Conservation (phyloP, 129 eudicot genomes). For the Tagetes erecta region DNA sequence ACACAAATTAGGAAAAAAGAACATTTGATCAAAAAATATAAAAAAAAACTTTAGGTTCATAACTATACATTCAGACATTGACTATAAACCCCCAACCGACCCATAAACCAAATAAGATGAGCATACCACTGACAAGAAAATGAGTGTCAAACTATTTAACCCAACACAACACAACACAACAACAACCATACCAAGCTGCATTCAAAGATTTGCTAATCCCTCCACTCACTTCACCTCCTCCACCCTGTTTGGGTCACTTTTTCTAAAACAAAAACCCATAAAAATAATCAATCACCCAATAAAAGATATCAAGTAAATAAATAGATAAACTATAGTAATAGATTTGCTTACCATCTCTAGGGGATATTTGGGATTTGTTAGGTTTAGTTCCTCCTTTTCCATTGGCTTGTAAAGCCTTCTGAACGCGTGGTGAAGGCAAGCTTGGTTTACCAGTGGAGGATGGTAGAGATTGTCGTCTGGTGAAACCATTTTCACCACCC, state of each 20-base stretch:
- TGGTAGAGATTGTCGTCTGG: constrained; percentile 81
- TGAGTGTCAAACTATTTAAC: constrained; percentile 32
- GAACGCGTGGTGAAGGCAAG: constrained; percentile 74
- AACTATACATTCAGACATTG: constrained; percentile 40
- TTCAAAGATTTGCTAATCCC: constrained; percentile 21
- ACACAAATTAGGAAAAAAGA: constrained; percentile 11
- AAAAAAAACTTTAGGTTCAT: constrained; percentile 26
- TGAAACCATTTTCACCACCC: constrained; percentile 56
- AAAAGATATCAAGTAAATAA: not conserved
- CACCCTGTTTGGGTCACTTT: constrained; percentile 71
- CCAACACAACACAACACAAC: constrained; percentile 41
- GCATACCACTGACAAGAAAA: constrained; percentile 43
- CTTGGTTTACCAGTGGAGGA: constrained; percentile 62
- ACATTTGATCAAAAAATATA: constrained; percentile 22
- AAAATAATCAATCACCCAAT: constrained; percentile 13
- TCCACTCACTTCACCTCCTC: constrained; percentile 73
- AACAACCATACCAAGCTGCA: constrained; percentile 40
- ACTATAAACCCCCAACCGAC: constrained; percentile 18
- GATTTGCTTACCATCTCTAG: constrained; percentile 66
- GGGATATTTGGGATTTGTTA: constrained; percentile 50
- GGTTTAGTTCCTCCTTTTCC: constrained; percentile 68
- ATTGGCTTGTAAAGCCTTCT: constrained; percentile 66
- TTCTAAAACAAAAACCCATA: constrained; percentile 39
- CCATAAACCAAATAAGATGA: constrained; percentile 22
- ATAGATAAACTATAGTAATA: not conserved